A percentile compares a stretch with the other conserved stretches of the same genome.
Conservation (phyloP, 1,139 yeast species). For the Pichia kudriavzevii region DNA sequence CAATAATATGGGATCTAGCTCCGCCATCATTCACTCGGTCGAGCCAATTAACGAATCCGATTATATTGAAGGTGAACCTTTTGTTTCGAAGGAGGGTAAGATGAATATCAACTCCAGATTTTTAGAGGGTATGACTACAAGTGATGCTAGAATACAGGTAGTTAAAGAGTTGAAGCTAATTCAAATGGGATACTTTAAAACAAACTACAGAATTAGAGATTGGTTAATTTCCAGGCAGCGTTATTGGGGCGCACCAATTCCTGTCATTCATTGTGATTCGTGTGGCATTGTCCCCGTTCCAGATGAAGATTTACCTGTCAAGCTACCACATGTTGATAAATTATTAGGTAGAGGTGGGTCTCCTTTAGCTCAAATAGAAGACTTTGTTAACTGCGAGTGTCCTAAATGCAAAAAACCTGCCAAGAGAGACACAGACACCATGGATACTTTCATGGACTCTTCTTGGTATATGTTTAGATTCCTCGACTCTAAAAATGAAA, state of each 20-base stretch:
- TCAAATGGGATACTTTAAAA: slow-evolving; percentile 40
- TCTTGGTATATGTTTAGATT: slow-evolving; percentile 94
- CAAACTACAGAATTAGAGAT: slow-evolving; percentile 67
- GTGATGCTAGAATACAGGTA: slow-evolving; percentile 47
- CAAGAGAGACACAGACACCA: slow-evolving; percentile 88
- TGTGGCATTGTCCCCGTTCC: slow-evolving; percentile 95
- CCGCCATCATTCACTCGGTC: slow-evolving; percentile 37
- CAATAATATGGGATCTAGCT: slow-evolving; percentile 42
- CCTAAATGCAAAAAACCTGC: slow-evolving; percentile 77
- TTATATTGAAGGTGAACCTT: slow-evolving; percentile 41
- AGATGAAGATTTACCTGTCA: slow-evolving; percentile 73
- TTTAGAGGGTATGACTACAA: slow-evolving; percentile 41
- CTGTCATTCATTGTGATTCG: slow-evolving; percentile 72
- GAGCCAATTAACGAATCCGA: slow-evolving; percentile 29
- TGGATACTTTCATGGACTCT: slow-evolving; percentile 97
- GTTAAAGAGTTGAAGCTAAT: slow-evolving; percentile 34
- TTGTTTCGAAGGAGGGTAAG: slow-evolving; percentile 43
- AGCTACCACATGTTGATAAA: slow-evolving; percentile 54
- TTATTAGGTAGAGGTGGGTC: slow-evolving; percentile 52
- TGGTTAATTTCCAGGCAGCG: slow-evolving; percentile 94
- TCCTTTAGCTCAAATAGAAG: slow-evolving; percentile 60
- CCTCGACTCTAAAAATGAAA: slow-evolving; percentile 59
- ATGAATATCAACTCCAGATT: slow-evolving; percentile 45
- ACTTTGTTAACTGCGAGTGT: slow-evolving; percentile 68
- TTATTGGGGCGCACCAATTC: slow-evolving; percentile 98